phyloP scores from a whole-genome alignment of 1,139 yeast species.

The Blastobotrys proliferans region DNA sequence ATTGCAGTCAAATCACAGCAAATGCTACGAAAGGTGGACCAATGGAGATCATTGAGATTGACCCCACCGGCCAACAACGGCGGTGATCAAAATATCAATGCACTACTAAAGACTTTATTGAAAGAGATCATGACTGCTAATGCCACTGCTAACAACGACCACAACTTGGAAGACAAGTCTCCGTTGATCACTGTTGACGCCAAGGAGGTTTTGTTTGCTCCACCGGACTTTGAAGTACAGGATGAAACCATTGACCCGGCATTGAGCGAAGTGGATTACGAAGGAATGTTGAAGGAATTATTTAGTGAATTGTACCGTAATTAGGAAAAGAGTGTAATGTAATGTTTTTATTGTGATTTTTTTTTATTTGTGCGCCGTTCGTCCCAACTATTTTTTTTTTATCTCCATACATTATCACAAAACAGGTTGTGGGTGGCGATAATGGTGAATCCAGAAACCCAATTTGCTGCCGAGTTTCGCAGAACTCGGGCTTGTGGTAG shows the following conservation, averaged over 20 bases:
- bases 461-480: conserved; percentile 35
- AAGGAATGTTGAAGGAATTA: conserved; percentile 16
- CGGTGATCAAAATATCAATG: not conserved
- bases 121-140: not conserved
- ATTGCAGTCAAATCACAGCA: conserved; percentile 2
- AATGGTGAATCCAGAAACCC: no score
- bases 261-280: conserved; percentile 12
- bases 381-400: no score
- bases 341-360: not conserved
- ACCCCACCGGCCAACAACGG: not conserved
- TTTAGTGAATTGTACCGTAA: conserved; percentile 11
- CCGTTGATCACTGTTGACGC: no score
- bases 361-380: no score
- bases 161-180: no score
- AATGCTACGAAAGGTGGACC: conserved; percentile 10
- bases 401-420: no score
- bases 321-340: not conserved
- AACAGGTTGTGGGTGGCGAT: no score
- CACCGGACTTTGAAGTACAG: not conserved
- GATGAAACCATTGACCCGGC: conserved; percentile 13
- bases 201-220: conserved; percentile 5
- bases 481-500: conserved; percentile 53
- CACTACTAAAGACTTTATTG: not conserved
- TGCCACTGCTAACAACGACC: not conserved
- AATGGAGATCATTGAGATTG: conserved; percentile 7